Base-by-base conservation (phyloP, 805 yeast genomes). In the Phaffomyces thermotolerans region DNA sequence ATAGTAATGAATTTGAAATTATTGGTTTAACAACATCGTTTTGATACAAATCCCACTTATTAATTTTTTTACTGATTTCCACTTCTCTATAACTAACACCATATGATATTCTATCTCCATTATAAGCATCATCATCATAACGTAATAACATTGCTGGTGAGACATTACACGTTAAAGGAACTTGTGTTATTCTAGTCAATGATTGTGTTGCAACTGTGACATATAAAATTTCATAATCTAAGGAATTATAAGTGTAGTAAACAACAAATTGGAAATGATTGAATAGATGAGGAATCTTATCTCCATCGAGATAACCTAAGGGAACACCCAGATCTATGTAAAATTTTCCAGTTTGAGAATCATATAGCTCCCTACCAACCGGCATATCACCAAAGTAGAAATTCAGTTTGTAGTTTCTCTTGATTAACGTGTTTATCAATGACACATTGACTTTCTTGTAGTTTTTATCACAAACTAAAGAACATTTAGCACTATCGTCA, bases 221-320 rank as follows among this genome's bases (percentile, higher is more conserved):
- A 27, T 59, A 57, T n/a, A 57, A 34, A 12, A 60, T 43, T 27
- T 57, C 55, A 40, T 50, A 56, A 6, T 52, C 52, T 22, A 48
- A 25, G 2, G 59, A 62, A 14, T 46, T 15, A 7, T 51, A 39
- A 17, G 48, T 49, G 37, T 58, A 60, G 20, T 56, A 52, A 31
- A 60, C 47, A 22, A 52, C 47, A 23, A 60, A 55, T 39, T 60
- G 60, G 54, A 60, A 60, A 46, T 60, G 65, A 46, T 60, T 60
- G 44, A 46, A 60, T 7, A 52, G 17, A 41, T 60, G 65, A 4
- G 63, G 60, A 29, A 58, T 49, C 36, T 54, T 56, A 33, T 60
- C 56, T 12, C 47, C 30, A 30, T 60, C 65, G 2, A 52, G 22
- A 39, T 58, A 60, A 5, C 65, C 65, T 40, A 60, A 14, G 15